Base-by-base conservation (phyloP, 371 early-diverging fungal species). In the Coemansia sp. region DNA sequence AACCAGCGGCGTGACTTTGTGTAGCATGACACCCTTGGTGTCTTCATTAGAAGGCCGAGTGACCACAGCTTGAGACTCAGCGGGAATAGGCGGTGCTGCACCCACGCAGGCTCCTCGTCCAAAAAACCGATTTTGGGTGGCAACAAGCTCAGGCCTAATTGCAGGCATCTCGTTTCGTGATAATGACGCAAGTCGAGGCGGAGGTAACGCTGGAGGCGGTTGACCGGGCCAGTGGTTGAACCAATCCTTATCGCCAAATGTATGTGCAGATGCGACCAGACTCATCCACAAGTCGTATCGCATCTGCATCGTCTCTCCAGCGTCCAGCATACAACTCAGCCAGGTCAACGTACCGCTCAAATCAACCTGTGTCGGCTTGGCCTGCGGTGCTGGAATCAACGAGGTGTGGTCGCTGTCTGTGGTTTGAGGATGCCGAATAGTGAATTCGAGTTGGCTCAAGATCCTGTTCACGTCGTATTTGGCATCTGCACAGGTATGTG, bases 381-480 rank as follows among this genome's bases (percentile, higher is more conserved):
- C 17, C 4, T 8, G 6, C n/a, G 59, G 7, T 44, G 26, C 21
- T 9, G 23, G n/a, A 2, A 29, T 7, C 17, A 29, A 15, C 29
- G 32, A 26, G 0, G 7, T 7, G 12, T 15, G 13, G 24, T 13
- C 12, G n/a, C 11, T 9, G 40, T n/a, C 63, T 12, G 65, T n/a
- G 12, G 1, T 5, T 8, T n/a, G 4, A 41, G 36, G 11, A 19
- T 21, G 29, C 21, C 73, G 41, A 17, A 68, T 26, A 3, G 52
- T 51, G 28, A 73, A 49, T 41, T 72, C 76, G 9, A 76, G 67
- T 24, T 53, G 59, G 40, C 60, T 61, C 24, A 76, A 53, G 4
- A 76, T 39, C 5, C 58, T 58, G 58, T 76, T 76, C n/a, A 76
- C 23, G 13, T 76, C 73, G 32, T 69, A 73, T 9, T 55, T 28